Evolutionary conservation across 768 basidiomycete genomes (phyloP), one percentile per base, ranked within the genome.

Genomic region (Amanita rubescens): DNA sequence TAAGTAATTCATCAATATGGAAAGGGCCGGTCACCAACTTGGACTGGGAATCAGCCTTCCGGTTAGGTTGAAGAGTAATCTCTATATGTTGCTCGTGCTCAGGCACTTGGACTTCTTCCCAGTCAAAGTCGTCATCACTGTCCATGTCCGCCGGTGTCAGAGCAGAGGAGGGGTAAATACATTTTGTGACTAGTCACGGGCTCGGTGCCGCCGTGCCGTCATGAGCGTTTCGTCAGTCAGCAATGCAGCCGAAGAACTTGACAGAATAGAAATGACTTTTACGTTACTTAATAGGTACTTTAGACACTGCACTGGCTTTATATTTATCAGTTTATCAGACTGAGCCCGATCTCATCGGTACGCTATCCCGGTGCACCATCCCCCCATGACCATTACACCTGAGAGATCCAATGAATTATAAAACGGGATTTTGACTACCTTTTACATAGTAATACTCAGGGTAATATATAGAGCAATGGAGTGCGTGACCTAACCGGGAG

Each of bases 91-190:
- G 71, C 62, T 71, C 73, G 24, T 75, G 71, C 49, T 72, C 73
- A 27, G 79, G 76, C 3, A 88, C 79, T 37, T 76, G 73, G 12
- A 90, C 82, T 65, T 90, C 87, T 65, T 90, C 87, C 87, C 87
- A 89, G 63, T 90, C 87, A 56, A 80, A 74, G 38, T 87, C 87
- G 60, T 87, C 84, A 60, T 87, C 84, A 56, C 71, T 76, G 59
- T 75, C 74, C 51, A 53, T 53, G 17, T 24, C 61, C 65, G 50
- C 66, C 63, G 57, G 61, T 37, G 19, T 56, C 41, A 5, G 43
- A 37, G 41, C 7, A n/a, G n/a, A 25, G n/a, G 33, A 42, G 9
- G 17, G 17, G 20, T 42, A 42, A 17, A 42, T 42, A 24, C 17
- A 42, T 42, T 11, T n/a, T 42, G 51, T 52, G 25, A 52, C 51